Conservation (phyloP, 495 filamentous ascomycete genomes). For the Durotheca rogersii region DNA sequence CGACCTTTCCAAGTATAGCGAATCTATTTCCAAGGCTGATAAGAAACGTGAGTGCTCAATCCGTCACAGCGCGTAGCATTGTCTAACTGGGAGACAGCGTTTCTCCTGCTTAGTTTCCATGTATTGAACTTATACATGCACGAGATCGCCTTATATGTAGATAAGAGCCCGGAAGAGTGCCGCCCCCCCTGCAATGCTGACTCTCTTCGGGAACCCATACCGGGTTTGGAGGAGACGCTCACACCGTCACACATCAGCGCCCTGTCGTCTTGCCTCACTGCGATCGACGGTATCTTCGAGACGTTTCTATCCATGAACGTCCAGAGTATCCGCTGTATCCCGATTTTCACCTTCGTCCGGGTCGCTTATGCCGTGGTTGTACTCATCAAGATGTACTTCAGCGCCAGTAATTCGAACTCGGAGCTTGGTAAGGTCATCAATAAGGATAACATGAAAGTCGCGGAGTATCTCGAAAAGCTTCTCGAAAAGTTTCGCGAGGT, state of each 20-base stretch:
- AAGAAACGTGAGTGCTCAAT: constrained; percentile 44
- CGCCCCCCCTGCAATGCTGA: constrained; percentile 48
- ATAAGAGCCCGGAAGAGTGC: constrained; percentile 65
- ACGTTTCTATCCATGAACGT: constrained; percentile 62
- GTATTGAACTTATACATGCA: constrained; percentile 79
- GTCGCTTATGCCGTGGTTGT: constrained; percentile 81
- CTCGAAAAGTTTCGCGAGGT: constrained; percentile 65
- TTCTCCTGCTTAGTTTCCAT: constrained; percentile 60
- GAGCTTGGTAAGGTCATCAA: constrained; percentile 77
- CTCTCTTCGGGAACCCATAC: constrained; percentile 43
- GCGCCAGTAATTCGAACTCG: constrained; percentile 64
- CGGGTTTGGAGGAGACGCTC: constrained; percentile 45
- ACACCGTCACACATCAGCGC: constrained; percentile 68
- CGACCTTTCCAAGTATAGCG: constrained; percentile 68
- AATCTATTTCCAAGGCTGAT: constrained; percentile 51
- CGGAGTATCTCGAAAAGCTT: constrained; percentile 69
- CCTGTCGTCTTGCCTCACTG: constrained; percentile 66
- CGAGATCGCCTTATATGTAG: constrained; percentile 77
- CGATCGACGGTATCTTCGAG: constrained; percentile 74
- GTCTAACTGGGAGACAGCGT: constrained; percentile 42
- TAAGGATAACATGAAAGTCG: constrained; percentile 70
- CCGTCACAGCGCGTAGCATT: neutral
- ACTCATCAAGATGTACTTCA: constrained; percentile 84
- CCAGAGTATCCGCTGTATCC: constrained; percentile 65
- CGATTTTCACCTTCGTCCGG: constrained; percentile 75